Percentiles rank a stretch among this genome's conserved stretches.
Evolutionary conservation across 148 eudicot genomes (phyloP).

Genomic region (Chenopodium formosanum): DNA sequence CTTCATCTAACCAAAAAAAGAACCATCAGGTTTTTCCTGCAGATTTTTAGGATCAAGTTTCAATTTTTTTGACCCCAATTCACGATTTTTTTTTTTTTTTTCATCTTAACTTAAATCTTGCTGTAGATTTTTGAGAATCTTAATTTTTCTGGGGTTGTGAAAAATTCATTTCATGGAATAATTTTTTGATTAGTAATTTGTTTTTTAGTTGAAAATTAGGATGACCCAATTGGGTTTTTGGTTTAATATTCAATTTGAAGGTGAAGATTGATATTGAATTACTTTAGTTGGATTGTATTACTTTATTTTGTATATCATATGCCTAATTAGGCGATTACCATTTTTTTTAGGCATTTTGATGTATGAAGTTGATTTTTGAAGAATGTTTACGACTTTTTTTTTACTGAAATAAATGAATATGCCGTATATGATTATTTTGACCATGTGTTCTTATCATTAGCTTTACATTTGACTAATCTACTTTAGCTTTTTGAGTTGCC

Average conservation of each 20-base stretch:
- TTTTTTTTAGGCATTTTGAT: not conserved
- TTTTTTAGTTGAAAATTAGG: not conserved
- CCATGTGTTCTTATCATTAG: too few relatives aligned
- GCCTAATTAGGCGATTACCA: too few relatives aligned
- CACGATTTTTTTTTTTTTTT: not conserved
- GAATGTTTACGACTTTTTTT: not conserved
- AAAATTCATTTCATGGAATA: not conserved
- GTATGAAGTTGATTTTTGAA: not conserved
- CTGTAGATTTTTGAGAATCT: not conserved
- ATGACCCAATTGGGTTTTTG: not conserved
- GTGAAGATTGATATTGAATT: not conserved
- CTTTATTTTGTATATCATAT: too few relatives aligned
- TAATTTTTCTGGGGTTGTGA: not conserved
- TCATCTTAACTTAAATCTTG: not conserved
- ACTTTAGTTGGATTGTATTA: not conserved
- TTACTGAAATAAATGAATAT: not conserved
- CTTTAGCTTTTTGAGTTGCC: too few relatives aligned
- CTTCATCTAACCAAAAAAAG: slow-evolving; percentile 20
- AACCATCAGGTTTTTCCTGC: not conserved
- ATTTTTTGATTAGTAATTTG: not conserved
- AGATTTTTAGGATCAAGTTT: not conserved
- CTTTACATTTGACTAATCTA: too few relatives aligned
- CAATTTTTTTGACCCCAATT: not conserved
- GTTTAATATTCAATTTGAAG: not conserved
- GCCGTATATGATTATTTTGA: too few relatives aligned